phyloP scores from a whole-genome alignment of 257 asterid species.

The Penstemon barbatus region DNA sequence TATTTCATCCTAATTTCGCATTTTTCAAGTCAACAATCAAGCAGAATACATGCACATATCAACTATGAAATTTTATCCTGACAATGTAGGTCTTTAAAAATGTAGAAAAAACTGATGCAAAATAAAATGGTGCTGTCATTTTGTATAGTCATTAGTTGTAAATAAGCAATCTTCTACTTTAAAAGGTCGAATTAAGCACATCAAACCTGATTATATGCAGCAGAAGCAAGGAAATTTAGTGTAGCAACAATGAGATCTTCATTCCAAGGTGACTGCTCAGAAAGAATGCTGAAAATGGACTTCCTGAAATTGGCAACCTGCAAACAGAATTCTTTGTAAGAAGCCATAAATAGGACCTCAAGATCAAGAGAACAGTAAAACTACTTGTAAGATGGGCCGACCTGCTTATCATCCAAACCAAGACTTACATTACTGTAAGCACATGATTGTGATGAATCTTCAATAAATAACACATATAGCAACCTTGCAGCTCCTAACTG shows the following conservation, averaged over 20 bases:
- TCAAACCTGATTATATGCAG: slow-evolving; percentile 76
- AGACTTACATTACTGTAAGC: slow-evolving; percentile 58
- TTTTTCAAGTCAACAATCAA: slow-evolving; percentile 10
- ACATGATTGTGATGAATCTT: slow-evolving; percentile 50
- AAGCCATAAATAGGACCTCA: slow-evolving; percentile 24
- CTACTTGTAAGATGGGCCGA: slow-evolving; percentile 30
- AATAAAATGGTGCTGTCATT: slow-evolving; percentile 8
- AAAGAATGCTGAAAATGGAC: slow-evolving; percentile 56
- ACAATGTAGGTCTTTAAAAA: background rate
- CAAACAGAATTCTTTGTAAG: slow-evolving; percentile 36
- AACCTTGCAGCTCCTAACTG: slow-evolving; percentile 75
- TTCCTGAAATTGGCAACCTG: slow-evolving; percentile 64
- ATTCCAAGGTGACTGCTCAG: slow-evolving; percentile 53
- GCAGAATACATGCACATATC: slow-evolving; percentile 4
- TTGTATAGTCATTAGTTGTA: background rate
- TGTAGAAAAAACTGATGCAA: background rate
- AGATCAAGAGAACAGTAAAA: slow-evolving; percentile 23
- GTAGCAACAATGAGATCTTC: slow-evolving; percentile 67
- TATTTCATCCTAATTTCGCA: background rate
- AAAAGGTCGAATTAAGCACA: slow-evolving; percentile 22
- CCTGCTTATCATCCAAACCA: slow-evolving; percentile 89
- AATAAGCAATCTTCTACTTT: slow-evolving; percentile 8
- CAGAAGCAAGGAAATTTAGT: slow-evolving; percentile 64
- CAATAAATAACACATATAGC: slow-evolving; percentile 61
- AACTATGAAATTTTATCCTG: slow-evolving; percentile 1